Evolutionary conservation across 768 basidiomycete genomes (phyloP), one percentile per base, ranked within the genome.

Genomic region (Suillus lakei): DNA sequence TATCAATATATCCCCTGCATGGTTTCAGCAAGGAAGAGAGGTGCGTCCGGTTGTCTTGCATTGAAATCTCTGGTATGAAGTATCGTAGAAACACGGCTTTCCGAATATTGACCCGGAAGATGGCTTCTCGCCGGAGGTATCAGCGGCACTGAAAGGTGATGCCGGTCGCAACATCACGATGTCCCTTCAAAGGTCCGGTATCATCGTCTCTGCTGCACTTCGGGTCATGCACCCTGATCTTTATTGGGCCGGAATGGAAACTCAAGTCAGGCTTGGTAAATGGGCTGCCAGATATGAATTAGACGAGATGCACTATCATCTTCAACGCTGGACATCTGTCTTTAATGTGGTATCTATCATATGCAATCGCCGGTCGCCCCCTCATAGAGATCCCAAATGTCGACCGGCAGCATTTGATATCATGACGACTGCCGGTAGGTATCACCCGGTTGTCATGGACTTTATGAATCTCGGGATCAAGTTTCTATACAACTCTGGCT

Each of bases 11-110:
- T 54, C 53, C 4, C 53, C 53, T 4, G 30, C 53, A 34, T 54
- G 54, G 54, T 55, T 55, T 55, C 54, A 55, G 13, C 54, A 55
- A 55, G 54, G 54, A 23, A 55, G 54, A 55, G 54, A 55, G 54
- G 54, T 55, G 12, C 2, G 13, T 21, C 32, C n/a, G 12, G 54
- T 55, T 5, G 1, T 6, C 4, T 0, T 34, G 5, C 3, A 55
- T n/a, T n/a, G 13, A 34, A 23, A n/a, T 36, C 10, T 5, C 21
- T 9, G 12, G 21, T n/a, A 3, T n/a, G 10, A n/a, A 55, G 5
- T n/a, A n/a, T 55, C 4, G 1, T 36, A 55, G 54, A 55, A 55
- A 55, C 34, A 55, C 4, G n/a, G 54, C 6, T 55, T 55, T 5
- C 15, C n/a, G 1, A 55, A 55, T n/a, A 12, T 36, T n/a, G 54